Conservation (phyloP, 129 eudicot species). For the carrot (Daucus carota) region DH1_v3.0 NC_030382.2:59056001-59056500, state of each 20-base stretch:
- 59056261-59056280: conserved; percentile 48
- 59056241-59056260: conserved; percentile 39
- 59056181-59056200: conserved; percentile 53
- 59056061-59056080: conserved; percentile 88
- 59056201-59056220: conserved; percentile 38
- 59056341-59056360: neutral
- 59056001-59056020: conserved; percentile 52
- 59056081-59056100: conserved; percentile 37
- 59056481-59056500: neutral
- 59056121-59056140: neutral
- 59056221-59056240: conserved; percentile 29
- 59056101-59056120: neutral
- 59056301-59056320: conserved; percentile 31
- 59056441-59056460: neutral
- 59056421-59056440: neutral
- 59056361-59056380: neutral
- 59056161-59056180: conserved; percentile 9
- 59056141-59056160: neutral
- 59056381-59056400: neutral
- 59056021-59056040: conserved; percentile 96
- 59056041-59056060: conserved; percentile 87
- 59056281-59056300: conserved; percentile 41
- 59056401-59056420: neutral
- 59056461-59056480: neutral
- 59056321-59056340: neutral